phyloP scores from a whole-genome alignment of 768 basidiomycete genomes.

The Phaeotremella fagi region DNA sequence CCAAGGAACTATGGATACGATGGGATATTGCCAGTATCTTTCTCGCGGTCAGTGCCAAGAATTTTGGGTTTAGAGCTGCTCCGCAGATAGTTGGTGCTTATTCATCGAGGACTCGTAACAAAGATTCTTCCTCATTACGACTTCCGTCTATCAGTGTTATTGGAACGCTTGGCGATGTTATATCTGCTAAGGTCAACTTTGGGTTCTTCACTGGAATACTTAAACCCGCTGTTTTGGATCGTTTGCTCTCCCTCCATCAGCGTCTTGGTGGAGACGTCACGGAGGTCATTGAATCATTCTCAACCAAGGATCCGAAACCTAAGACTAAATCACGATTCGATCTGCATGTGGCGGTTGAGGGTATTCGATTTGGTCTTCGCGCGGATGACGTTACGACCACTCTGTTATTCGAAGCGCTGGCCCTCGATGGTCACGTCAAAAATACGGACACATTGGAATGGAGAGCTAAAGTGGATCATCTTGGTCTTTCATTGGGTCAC shows the following conservation, averaged over 20 bases:
- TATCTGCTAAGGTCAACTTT: constrained; percentile 17
- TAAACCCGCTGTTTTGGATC: constrained; percentile 43
- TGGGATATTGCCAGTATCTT: constrained; percentile 38
- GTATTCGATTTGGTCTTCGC: constrained; percentile 34
- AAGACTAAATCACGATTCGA: constrained; percentile 11
- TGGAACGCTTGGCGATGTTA: constrained; percentile 9
- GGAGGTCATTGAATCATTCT: constrained; percentile 8
- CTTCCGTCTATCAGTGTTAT: constrained; percentile 20
- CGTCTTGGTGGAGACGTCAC: constrained; percentile 29
- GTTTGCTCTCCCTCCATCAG: constrained; percentile 38
- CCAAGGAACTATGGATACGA: constrained; percentile 30
- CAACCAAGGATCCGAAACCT: not conserved
- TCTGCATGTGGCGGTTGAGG: constrained; percentile 22
- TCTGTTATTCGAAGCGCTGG: constrained; percentile 32
- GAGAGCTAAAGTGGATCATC: constrained; percentile 66
- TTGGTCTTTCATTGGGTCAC: constrained; percentile 79
- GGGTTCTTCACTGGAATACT: constrained; percentile 40
- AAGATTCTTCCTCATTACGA: constrained; percentile 23
- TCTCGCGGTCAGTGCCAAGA: constrained; percentile 7
- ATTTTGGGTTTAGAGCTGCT: constrained; percentile 19
- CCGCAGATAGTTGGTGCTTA: constrained; percentile 39
- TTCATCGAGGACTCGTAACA: constrained; percentile 13
- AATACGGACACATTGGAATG: constrained; percentile 54
- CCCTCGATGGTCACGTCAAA: constrained; percentile 24
- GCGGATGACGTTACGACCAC: constrained; percentile 40